These are phyloP conservation scores for Mycena belliarum DNA, from an alignment of 768 basidiomycete genomes.

Conservation along the genomic window DNA sequence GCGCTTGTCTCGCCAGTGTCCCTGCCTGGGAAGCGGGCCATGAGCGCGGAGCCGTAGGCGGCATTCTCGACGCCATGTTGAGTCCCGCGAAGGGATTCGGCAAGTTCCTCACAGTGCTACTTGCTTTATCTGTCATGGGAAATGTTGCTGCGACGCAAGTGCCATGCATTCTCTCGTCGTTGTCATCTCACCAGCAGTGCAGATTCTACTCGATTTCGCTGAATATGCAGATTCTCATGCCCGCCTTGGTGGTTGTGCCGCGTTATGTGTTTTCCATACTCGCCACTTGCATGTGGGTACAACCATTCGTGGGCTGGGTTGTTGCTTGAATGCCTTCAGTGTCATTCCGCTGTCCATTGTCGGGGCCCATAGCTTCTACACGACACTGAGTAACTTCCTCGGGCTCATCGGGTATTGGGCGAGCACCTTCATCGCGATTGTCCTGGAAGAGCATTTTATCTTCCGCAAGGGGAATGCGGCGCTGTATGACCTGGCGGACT, in stretches of 20 bases:
- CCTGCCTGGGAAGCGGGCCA: slow-evolving; percentile 66
- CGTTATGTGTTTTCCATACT: slow-evolving; percentile 77
- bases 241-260: slow-evolving; percentile 59
- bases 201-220: slow-evolving; percentile 76
- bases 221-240: slow-evolving; percentile 70
- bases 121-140: slow-evolving; percentile 78
- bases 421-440: slow-evolving; percentile 58
- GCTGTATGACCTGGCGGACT: slow-evolving; percentile 54
- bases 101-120: slow-evolving; percentile 76
- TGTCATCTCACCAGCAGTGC: not conserved
- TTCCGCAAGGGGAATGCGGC: slow-evolving; percentile 57
- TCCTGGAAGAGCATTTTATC: slow-evolving; percentile 68
- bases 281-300: slow-evolving; percentile 65
- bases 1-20: slow-evolving; percentile 53
- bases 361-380: slow-evolving; percentile 73
- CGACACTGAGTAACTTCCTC: slow-evolving; percentile 71
- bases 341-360: slow-evolving; percentile 75
- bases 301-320: not conserved
- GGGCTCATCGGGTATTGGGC: slow-evolving; percentile 74
- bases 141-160: slow-evolving; percentile 71
- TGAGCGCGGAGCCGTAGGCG: slow-evolving; percentile 61
- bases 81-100: slow-evolving; percentile 72
- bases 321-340: slow-evolving; percentile 33
- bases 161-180: not conserved
- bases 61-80: slow-evolving; percentile 70